Evolutionary conservation across 805 yeast genomes (phyloP).

Genomic region (Candida manassasensis): DNA sequence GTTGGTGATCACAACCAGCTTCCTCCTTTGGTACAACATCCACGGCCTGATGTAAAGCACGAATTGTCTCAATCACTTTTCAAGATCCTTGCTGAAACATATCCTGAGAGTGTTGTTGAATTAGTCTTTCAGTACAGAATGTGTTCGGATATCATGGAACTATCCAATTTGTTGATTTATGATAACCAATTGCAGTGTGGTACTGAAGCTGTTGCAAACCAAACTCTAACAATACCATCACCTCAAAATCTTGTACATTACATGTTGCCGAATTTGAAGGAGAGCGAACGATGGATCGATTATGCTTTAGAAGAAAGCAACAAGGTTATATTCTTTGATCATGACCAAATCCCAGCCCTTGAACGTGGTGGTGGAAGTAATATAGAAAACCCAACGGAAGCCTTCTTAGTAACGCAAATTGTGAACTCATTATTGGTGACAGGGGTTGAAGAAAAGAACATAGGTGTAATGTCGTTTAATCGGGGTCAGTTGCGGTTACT

Average conservation of each 20-base stretch:
- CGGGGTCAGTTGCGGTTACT: slow-evolving; percentile 62
- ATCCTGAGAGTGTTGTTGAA: slow-evolving; percentile 73
- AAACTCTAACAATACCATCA: slow-evolving; percentile 47
- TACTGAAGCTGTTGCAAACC: slow-evolving; percentile 54
- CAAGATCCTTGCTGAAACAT: slow-evolving; percentile 61
- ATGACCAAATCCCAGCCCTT: slow-evolving; percentile 59
- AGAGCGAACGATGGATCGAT: slow-evolving; percentile 47
- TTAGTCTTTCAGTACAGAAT: slow-evolving; percentile 84
- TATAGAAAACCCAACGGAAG: slow-evolving; percentile 71
- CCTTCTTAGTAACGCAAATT: slow-evolving; percentile 55
- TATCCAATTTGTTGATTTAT: slow-evolving; percentile 78
- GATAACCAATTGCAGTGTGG: slow-evolving; percentile 78
- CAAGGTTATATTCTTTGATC: slow-evolving; percentile 74
- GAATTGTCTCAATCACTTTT: slow-evolving; percentile 78
- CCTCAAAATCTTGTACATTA: slow-evolving; percentile 20
- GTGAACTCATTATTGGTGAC: slow-evolving; percentile 52
- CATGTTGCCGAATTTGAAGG: not conserved
- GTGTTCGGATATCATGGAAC: slow-evolving; percentile 82
- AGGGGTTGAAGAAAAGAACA: slow-evolving; percentile 55
- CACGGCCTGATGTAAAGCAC: slow-evolving; percentile 54
- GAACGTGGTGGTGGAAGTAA: slow-evolving; percentile 62
- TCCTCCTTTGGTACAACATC: slow-evolving; percentile 73
- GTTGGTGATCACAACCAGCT: slow-evolving; percentile 97
- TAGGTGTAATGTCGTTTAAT: slow-evolving; percentile 89
- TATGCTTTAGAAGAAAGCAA: slow-evolving; percentile 48